Evolutionary conservation across 2,329 filamentous ascomycete genomes (phyloP), one percentile per base, ranked within the genome.

Genomic region (Thielaviopsis punctulata): DNA sequence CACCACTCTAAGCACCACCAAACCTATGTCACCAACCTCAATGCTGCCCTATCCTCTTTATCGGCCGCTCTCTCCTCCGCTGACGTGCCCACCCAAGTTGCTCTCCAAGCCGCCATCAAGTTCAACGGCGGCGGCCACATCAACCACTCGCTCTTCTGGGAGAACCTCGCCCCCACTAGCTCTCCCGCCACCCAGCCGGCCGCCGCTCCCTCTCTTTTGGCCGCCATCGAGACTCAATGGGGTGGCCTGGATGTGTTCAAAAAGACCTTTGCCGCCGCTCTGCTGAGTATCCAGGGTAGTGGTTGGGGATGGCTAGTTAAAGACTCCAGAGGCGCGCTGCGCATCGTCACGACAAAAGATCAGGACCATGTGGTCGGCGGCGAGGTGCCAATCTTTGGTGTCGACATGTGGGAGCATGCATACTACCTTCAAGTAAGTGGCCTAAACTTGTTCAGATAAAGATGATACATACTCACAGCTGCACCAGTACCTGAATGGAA

Each of bases 381-480:
- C 58, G 73, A 77, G n/a, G 36, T 48, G n/a, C 82, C 82, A 8
- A 68, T 94, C 19, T 72, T 88, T 43, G 86, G 86, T 0, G 73
- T 94, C 2, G 87, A 94, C 64, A 90, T 93, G 78, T 93, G 86
- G 87, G 87, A 94, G 69, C 87, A 94, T 69, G 87, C 87, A 0
- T 94, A 93, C 63, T 94, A 94, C 62, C 68, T 93, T 18, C 86
- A 86, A 72, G 79, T 81, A 56, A 58, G 68, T 60, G 30, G 30
- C n/a, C 46, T 24, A 21, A 18, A 24, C n/a, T 22, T 45, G 1
- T 23, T 30, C 12, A 10, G 24, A 2, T 18, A 12, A 13, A 48
- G 23, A 48, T 18, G 45, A 33, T 5, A 10, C n/a, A 12, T 27
- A 10, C 8, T 1, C 12, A 2, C 19, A 21, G 51, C 19, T 33